Percentiles rank a stretch among this genome's conserved stretches.
Conservation (phyloP, 805 yeast genomes). For the Schwanniomyces occidentalis region DNA sequence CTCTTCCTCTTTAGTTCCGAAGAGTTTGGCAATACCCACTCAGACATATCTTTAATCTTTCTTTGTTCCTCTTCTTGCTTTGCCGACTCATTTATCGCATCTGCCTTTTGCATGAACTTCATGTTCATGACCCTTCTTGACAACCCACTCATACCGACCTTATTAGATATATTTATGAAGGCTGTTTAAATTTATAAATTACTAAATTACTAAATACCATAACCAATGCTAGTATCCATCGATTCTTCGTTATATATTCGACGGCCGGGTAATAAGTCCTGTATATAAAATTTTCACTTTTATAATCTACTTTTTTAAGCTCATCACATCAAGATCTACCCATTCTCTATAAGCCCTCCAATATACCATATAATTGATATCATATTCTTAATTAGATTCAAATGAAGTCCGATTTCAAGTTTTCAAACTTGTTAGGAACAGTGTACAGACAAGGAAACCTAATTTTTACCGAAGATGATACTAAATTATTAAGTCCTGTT, state of each 20-base stretch:
- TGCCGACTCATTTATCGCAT: constrained; percentile 34
- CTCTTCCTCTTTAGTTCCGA: constrained; percentile 25
- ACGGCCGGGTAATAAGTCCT: constrained; percentile 7
- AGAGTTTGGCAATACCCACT: constrained; percentile 48
- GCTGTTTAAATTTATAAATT: too few relatives aligned
- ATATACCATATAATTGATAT: constrained; percentile 3
- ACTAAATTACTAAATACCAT: neutral
- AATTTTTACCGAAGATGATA: constrained; percentile 83
- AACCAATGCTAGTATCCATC: neutral
- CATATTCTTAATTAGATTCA: too few relatives aligned
- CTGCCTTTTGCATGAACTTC: constrained; percentile 59
- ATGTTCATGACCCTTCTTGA: constrained; percentile 79
- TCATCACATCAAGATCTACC: too few relatives aligned
- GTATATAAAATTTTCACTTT: constrained; percentile 7
- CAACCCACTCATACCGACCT: constrained; percentile 32
- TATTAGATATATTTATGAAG: too few relatives aligned
- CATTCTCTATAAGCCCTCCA: neutral
- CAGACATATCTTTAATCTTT: constrained; percentile 50
- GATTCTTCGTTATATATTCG: neutral
- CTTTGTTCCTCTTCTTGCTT: constrained; percentile 33
- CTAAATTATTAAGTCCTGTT: constrained; percentile 81
- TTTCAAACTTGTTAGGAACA: constrained; percentile 88
- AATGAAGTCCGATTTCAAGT: constrained; percentile 88
- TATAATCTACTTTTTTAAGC: too few relatives aligned
- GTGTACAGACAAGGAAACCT: constrained; percentile 94